phyloP scores from a whole-genome alignment of 164 flowering plant genomes.

The Saururus chinensis region DNA sequence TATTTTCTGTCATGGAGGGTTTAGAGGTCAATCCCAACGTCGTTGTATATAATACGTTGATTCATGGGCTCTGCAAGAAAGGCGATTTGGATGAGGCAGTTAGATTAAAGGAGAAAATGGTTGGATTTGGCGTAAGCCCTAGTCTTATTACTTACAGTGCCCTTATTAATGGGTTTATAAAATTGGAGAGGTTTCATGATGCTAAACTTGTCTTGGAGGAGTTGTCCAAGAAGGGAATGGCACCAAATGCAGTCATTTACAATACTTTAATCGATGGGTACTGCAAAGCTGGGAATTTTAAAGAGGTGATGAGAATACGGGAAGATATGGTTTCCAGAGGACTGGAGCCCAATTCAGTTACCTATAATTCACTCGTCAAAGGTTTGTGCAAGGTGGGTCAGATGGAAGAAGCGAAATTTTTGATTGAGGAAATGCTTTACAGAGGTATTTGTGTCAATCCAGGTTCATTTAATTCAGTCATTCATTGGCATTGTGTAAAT shows the following conservation, averaged over 20 bases:
- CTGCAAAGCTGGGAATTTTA: conserved; percentile 35
- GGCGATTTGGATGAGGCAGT: conserved; percentile 48
- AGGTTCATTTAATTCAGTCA: conserved; percentile 34
- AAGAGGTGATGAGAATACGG: conserved; percentile 34
- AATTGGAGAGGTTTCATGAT: conserved; percentile 35
- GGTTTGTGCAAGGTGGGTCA: conserved; percentile 43
- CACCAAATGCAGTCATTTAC: conserved; percentile 43
- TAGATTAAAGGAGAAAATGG: conserved; percentile 49
- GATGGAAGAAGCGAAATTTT: conserved; percentile 33
- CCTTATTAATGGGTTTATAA: conserved; percentile 50
- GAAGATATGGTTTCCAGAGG: conserved; percentile 52
- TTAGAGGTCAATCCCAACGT: conserved; percentile 43
- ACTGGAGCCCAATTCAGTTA: conserved; percentile 37
- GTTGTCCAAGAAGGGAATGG: conserved; percentile 34
- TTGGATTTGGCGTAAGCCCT: conserved; percentile 28
- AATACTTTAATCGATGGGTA: conserved; percentile 61
- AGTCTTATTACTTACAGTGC: conserved; percentile 40
- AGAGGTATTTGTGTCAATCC: conserved; percentile 22
- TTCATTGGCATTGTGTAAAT: conserved; percentile 30
- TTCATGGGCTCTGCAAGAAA: conserved; percentile 51
- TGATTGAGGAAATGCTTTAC: conserved; percentile 44
- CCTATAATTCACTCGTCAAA: conserved; percentile 41
- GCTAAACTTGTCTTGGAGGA: conserved; percentile 43
- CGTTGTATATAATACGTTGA: conserved; percentile 55
- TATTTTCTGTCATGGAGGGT: conserved; percentile 49